Evolutionary conservation across 2,329 filamentous ascomycete species (phyloP), one percentile per base, ranked within the genome.

Genomic region (Curvularia spicifera): DNA sequence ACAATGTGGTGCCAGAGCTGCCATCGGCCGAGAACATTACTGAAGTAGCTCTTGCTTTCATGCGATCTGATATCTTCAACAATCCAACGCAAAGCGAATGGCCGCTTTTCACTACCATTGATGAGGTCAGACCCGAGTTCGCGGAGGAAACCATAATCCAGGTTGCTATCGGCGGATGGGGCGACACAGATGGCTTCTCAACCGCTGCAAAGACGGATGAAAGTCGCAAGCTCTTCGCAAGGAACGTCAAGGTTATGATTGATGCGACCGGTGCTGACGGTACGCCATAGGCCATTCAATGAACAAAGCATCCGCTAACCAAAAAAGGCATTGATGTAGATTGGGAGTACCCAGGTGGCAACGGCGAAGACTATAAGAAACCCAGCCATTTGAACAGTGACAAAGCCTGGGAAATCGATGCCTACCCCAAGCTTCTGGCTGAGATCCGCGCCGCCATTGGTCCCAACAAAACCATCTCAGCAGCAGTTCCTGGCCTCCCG

Each of bases 101-200:
- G 66, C 67, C 71, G 8, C 51, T 74, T 0, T 75, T 73, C 35
- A 73, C 70, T 1, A 63, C 65, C 0, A 57, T 74, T 2, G 57
- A 64, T 10, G 60, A 67, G n/a, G 63, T 65, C 1, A 61, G 71
- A 3, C 33, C 76, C 1, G 77, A 84, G 15, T 89, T 89, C 50
- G 46, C 66, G 0, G 6, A 42, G 8, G 53, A 44, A 0, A 63
- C 61, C 1, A 42, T 47, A 2, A 39, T 66, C 5, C 59, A 87
- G 87, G 80, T 92, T 20, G 89, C 89, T 7, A 87, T 92, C 63
- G 90, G 90, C 12, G 89, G 89, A 49, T 92, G 90, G 89, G 89
- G 88, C 0, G 87, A 91, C 56, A 87, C 83, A 0, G 74, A 76
- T 4, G 88, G 88, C 0, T 92, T 91, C 65, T 82, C 85, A 0